Evolutionary conservation across 768 basidiomycete species (phyloP).

Genomic region (Mycena leptocephala): DNA sequence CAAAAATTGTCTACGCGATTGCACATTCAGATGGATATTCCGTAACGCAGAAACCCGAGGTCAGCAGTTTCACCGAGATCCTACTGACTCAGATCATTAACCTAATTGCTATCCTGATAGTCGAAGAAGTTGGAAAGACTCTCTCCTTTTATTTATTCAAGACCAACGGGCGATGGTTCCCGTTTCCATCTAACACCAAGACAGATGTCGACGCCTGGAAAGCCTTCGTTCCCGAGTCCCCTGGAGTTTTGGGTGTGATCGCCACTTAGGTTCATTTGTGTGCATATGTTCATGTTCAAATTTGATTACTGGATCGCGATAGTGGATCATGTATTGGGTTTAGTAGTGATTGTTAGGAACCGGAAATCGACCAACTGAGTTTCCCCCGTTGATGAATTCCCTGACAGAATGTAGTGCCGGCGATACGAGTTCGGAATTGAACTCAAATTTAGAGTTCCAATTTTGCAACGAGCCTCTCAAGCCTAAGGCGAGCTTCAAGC

Average conservation of each 20-base stretch:
- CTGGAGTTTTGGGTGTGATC: background rate
- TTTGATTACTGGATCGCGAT: too few species aligned
- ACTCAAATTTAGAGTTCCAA: too few species aligned
- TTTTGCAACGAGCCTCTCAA: too few species aligned
- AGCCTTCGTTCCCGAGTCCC: background rate
- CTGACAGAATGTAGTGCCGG: too few species aligned
- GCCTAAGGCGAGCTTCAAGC: too few species aligned
- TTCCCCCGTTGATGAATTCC: too few species aligned
- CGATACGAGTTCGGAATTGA: too few species aligned
- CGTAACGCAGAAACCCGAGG: background rate
- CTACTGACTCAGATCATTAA: background rate
- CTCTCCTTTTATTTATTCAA: background rate
- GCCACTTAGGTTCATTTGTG: constrained; percentile 14
- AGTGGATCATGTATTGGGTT: too few species aligned
- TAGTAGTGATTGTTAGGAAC: too few species aligned
- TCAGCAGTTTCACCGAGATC: background rate
- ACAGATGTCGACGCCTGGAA: background rate
- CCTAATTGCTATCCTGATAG: background rate
- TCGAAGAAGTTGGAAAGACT: background rate
- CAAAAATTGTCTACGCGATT: background rate
- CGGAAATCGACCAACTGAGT: too few species aligned
- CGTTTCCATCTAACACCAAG: background rate
- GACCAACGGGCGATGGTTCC: background rate
- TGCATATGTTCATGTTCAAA: too few species aligned
- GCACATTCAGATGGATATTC: too few species aligned